A percentile compares a stretch with the other conserved stretches of the same genome.
These are phyloP conservation scores for Rhodamnia rubescens DNA, from an alignment of 345 rosid species.

Conservation along the genomic window DNA sequence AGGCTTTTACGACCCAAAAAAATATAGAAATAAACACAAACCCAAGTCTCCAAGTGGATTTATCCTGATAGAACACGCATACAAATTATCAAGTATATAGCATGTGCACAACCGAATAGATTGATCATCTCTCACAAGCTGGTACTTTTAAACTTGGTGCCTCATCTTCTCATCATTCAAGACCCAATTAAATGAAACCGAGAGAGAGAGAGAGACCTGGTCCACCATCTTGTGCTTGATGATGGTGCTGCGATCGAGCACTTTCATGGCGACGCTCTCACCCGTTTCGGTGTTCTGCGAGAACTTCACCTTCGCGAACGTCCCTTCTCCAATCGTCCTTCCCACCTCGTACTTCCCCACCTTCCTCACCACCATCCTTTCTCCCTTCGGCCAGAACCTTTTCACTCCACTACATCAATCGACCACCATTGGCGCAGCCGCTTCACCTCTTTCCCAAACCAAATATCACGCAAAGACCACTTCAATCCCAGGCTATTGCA, in stretches of 20 bases:
- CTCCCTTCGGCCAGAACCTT: background rate
- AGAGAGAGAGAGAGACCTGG: slow-evolving; percentile 40
- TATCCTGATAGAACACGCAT: background rate
- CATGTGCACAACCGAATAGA: background rate
- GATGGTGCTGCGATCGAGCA: slow-evolving; percentile 76
- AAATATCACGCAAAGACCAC: background rate
- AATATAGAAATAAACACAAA: background rate
- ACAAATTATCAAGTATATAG: background rate
- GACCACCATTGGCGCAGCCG: background rate
- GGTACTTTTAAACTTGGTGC: background rate
- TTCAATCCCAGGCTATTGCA: background rate
- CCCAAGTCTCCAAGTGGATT: background rate
- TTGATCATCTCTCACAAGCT: background rate
- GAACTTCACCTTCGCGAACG: slow-evolving; percentile 92
- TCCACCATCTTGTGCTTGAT: slow-evolving; percentile 95
- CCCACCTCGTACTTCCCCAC: slow-evolving; percentile 97
- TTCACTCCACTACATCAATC: background rate
- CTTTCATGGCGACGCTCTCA: slow-evolving; percentile 97
- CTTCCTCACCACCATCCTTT: slow-evolving; percentile 71
- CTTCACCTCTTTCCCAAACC: background rate
- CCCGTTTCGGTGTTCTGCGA: slow-evolving; percentile 98
- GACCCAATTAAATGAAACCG: background rate
- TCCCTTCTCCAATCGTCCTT: slow-evolving; percentile 94
- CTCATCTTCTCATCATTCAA: background rate
- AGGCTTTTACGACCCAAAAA: background rate